These are phyloP conservation scores for Trypanosoma avium DNA, from an alignment of 208 protist genomes.

Conservation along the genomic window DNA sequence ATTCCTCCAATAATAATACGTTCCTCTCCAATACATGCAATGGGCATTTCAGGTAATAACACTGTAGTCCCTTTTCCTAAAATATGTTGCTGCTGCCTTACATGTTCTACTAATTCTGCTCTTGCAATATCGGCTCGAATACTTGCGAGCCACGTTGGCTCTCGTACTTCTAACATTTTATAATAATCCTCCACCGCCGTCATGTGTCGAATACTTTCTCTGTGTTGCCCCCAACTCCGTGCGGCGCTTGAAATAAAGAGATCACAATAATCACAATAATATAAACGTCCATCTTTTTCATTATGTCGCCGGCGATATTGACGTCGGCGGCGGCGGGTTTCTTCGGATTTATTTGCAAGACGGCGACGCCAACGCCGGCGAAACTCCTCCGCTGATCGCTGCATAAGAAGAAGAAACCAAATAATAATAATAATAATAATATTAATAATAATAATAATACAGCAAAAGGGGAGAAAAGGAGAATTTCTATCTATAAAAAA, in stretches of 20 bases:
- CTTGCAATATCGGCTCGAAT: slow-evolving; percentile 42
- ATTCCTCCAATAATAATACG: slow-evolving; percentile 56
- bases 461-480: too few species aligned
- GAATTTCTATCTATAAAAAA: too few species aligned
- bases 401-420: too few species aligned
- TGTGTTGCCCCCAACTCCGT: slow-evolving; percentile 51
- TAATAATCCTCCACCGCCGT: slow-evolving; percentile 72
- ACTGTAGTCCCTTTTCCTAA: slow-evolving; percentile 33
- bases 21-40: slow-evolving; percentile 24
- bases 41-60: slow-evolving; percentile 29
- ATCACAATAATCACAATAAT: slow-evolving; percentile 90
- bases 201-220: slow-evolving; percentile 59
- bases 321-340: slow-evolving; percentile 53
- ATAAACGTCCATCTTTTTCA: slow-evolving; percentile 70
- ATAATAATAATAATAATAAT: too few species aligned
- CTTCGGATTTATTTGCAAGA: slow-evolving; percentile 47
- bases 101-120: slow-evolving; percentile 28
- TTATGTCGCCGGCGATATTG: slow-evolving; percentile 82
- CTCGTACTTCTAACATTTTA: slow-evolving; percentile 44
- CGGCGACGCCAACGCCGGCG: slow-evolving; percentile 14
- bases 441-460: too few species aligned
- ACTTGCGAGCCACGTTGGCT: slow-evolving; percentile 49
- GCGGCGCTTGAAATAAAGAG: slow-evolving; percentile 66
- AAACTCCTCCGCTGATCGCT: slow-evolving; percentile 20
- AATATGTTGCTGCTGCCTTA: slow-evolving; percentile 30